These are phyloP conservation scores for Pyrenophora graminea DNA, from an alignment of 2,329 filamentous ascomycete genomes.

Conservation along the genomic window DNA sequence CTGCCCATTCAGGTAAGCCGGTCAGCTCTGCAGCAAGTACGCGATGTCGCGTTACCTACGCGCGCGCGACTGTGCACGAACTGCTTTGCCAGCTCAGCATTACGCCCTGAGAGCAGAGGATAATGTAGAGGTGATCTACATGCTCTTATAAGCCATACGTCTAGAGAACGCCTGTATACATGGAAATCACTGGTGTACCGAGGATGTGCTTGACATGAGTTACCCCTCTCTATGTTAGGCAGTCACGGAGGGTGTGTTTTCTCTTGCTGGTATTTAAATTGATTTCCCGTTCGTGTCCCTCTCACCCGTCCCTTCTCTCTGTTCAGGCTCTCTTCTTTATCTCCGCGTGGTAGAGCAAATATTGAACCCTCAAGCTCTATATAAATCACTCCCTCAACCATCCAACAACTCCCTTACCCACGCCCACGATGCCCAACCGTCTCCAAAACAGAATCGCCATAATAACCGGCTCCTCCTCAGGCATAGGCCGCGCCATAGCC, in stretches of 20 bases:
- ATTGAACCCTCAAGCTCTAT: neutral
- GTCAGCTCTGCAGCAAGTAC: neutral
- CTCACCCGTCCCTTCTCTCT: neutral
- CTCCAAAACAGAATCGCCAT: slow-evolving; percentile 39
- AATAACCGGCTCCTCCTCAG: slow-evolving; percentile 42
- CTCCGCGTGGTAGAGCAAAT: too few relatives aligned
- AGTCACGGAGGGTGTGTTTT: neutral
- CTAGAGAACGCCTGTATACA: neutral
- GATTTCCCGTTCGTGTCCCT: neutral
- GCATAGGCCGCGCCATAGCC: slow-evolving; percentile 43
- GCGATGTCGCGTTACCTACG: too few relatives aligned
- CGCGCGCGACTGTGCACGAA: too few relatives aligned
- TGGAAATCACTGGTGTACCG: neutral
- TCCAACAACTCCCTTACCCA: neutral
- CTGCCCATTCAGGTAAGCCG: neutral
- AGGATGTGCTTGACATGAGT: slow-evolving; percentile 11
- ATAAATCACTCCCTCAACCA: neutral
- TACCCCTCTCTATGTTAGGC: slow-evolving; percentile 3
- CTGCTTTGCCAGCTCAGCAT: too few relatives aligned
- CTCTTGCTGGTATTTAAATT: neutral
- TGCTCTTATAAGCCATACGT: neutral
- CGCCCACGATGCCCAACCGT: slow-evolving; percentile 24
- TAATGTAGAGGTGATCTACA: neutral
- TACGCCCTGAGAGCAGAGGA: too few relatives aligned
- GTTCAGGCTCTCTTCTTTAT: too few relatives aligned